Conservation (phyloP, 176 grass and related monocot genomes). For the Oryza longistaminata region DNA sequence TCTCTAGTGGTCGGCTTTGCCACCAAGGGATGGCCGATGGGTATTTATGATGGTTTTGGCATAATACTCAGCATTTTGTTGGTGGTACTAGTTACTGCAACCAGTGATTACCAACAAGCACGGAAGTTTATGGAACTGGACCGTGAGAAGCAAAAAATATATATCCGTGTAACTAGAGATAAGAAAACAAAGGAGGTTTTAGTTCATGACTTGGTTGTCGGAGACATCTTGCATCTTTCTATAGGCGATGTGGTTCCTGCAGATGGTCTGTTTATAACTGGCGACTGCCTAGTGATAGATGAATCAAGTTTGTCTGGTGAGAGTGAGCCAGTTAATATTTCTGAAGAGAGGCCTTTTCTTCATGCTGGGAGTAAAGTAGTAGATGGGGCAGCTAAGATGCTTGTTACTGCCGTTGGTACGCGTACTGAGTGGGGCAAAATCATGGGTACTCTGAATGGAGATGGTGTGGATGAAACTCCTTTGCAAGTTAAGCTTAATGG, state of each 20-base stretch:
- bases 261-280: conserved; percentile 83
- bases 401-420: conserved; percentile 76
- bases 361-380: conserved; percentile 81
- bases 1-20: conserved; percentile 73
- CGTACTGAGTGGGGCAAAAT: conserved; percentile 90
- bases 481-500: conserved; percentile 94
- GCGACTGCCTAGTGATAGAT: conserved; percentile 75
- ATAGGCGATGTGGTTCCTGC: conserved; percentile 83
- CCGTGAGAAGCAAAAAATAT: conserved; percentile 82
- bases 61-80: conserved; percentile 87
- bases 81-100: conserved; percentile 83
- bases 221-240: conserved; percentile 87
- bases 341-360: conserved; percentile 67
- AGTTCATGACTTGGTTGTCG: conserved; percentile 79
- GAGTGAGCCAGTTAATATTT: conserved; percentile 66
- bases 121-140: conserved; percentile 87
- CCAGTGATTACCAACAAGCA: conserved; percentile 87
- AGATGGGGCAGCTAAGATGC: conserved; percentile 79
- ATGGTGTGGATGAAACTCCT: conserved; percentile 83
- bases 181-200: conserved; percentile 60
- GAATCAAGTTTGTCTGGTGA: conserved; percentile 92
- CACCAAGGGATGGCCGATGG: conserved; percentile 86
- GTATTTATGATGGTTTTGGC: conserved; percentile 81
- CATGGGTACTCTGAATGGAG: conserved; percentile 68
- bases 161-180: conserved; percentile 71